phyloP scores from a whole-genome alignment of 1,284 basidiomycete genomes.

The Apiotrichum montevideense region DNA sequence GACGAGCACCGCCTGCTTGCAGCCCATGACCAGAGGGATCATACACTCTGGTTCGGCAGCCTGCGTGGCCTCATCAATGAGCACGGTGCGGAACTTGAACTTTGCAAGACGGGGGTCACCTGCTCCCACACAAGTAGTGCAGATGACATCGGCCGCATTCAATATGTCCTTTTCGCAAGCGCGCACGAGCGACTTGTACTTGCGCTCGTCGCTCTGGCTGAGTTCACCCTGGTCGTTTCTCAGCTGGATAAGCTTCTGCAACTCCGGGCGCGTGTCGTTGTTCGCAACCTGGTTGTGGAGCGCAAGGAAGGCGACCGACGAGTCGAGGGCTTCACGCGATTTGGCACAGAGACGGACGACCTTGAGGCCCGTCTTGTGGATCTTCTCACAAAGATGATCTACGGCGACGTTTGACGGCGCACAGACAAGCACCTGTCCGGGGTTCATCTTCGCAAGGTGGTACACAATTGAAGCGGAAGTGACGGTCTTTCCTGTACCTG shows the following conservation, averaged over 20 bases:
- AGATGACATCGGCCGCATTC: constrained; percentile 92
- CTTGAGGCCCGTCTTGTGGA: constrained; percentile 92
- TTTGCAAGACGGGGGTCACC: constrained; percentile 93
- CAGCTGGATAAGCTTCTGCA: constrained; percentile 95
- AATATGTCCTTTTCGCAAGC: constrained; percentile 97
- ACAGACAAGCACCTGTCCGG: constrained; percentile 96
- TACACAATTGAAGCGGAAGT: constrained; percentile 99
- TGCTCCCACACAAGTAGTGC: constrained; percentile 95
- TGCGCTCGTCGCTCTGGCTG: constrained; percentile 91
- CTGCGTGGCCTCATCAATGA: constrained; percentile 98
- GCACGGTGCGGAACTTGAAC: constrained; percentile 94
- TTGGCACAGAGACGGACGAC: constrained; percentile 97
- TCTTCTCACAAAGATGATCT: constrained; percentile 98
- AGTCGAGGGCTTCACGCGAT: constrained; percentile 93
- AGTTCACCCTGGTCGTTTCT: constrained; percentile 97
- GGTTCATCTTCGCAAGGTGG: constrained; percentile 99
- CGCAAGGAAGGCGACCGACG: constrained; percentile 85
- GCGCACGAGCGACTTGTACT: constrained; percentile 91
- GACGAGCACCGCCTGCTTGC: constrained; percentile 97
- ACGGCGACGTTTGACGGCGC: constrained; percentile 99
- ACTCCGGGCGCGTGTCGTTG: constrained; percentile 85
- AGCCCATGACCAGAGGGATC: constrained; percentile 97
- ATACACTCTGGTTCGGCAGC: constrained; percentile 98
- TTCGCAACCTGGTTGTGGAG: constrained; percentile 97
- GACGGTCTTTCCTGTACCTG: constrained; percentile 98